Conservation (phyloP, 2,329 filamentous ascomycete genomes). For the Calonectria honghensis region DNA sequence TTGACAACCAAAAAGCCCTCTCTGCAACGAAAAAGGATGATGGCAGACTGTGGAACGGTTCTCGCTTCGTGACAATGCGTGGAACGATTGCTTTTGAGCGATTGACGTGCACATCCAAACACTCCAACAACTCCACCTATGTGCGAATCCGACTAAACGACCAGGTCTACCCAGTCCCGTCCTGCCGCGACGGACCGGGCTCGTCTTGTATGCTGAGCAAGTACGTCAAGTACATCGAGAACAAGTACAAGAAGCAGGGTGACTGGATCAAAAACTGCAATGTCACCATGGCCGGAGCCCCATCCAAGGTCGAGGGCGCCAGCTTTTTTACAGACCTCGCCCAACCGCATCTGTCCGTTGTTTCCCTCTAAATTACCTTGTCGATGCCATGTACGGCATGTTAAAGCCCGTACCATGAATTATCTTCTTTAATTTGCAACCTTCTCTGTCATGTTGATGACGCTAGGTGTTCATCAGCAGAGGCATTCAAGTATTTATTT, state of each 20-base stretch:
- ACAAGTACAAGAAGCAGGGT: constrained; percentile 63
- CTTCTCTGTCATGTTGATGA: not conserved
- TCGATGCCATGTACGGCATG: not conserved
- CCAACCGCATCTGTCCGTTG: constrained; percentile 59
- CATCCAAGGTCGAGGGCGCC: constrained; percentile 65
- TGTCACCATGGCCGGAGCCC: constrained; percentile 63
- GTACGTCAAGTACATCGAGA: constrained; percentile 62
- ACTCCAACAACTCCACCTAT: constrained; percentile 62
- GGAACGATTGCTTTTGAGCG: constrained; percentile 80
- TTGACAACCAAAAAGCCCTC: constrained; percentile 72
- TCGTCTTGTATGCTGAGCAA: constrained; percentile 69
- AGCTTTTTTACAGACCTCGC: constrained; percentile 70
- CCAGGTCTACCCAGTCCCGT: constrained; percentile 74
- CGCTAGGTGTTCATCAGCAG: not conserved
- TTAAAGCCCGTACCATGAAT: not conserved
- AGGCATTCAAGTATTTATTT: not conserved
- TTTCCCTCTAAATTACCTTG: constrained; percentile 31
- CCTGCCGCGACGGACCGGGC: constrained; percentile 74
- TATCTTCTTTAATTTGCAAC: not conserved
- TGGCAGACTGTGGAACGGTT: constrained; percentile 72
- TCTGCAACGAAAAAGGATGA: constrained; percentile 67
- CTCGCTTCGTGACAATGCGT: constrained; percentile 76
- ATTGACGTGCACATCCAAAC: constrained; percentile 67
- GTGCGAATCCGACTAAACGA: constrained; percentile 78
- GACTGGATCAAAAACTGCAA: constrained; percentile 70